These are phyloP conservation scores for Nakaseomyces bracarensis DNA, from an alignment of 1,139 yeast genomes.

Conservation along the genomic window DNA sequence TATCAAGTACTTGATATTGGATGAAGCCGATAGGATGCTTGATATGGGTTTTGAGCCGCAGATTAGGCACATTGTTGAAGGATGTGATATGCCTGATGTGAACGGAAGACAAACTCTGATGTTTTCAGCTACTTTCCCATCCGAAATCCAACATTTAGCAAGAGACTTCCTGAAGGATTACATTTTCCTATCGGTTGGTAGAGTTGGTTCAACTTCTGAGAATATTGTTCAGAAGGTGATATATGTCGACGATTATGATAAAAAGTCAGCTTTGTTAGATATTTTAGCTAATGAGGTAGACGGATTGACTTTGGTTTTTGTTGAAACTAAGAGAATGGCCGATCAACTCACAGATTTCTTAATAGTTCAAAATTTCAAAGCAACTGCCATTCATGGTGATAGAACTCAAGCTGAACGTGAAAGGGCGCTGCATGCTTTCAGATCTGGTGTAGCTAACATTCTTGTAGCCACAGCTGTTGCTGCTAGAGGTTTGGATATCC, in stretches of 20 bases:
- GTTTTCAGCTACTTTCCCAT: conserved; percentile 98
- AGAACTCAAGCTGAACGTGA: conserved; percentile 97
- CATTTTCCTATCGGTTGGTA: conserved; percentile 91
- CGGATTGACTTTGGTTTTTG: conserved; percentile 85
- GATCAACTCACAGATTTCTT: conserved; percentile 88
- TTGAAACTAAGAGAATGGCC: conserved; percentile 97
- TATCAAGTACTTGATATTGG: conserved; percentile 86
- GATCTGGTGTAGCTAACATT: conserved; percentile 51
- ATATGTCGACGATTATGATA: conserved; percentile 90
- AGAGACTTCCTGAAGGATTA: conserved; percentile 92
- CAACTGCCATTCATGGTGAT: conserved; percentile 97
- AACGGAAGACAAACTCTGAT: conserved; percentile 86
- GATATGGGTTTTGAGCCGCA: conserved; percentile 99
- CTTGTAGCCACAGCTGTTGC: conserved; percentile 92
- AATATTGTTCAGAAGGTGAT: conserved; percentile 89
- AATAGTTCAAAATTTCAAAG: conserved; percentile 81
- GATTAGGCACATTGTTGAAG: conserved; percentile 94
- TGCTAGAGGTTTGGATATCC: conserved; percentile 95
- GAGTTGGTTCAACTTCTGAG: conserved; percentile 95
- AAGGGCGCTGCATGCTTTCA: conserved; percentile 70
- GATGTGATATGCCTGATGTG: conserved; percentile 92
- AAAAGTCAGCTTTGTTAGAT: conserved; percentile 83
- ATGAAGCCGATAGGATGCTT: conserved; percentile 99
- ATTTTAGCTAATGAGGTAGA: conserved; percentile 61
- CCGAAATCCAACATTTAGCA: conserved; percentile 92